These are phyloP conservation scores for Corylus heterophylla DNA, from an alignment of 306 rosid genomes.

Conservation along the genomic window DNA sequence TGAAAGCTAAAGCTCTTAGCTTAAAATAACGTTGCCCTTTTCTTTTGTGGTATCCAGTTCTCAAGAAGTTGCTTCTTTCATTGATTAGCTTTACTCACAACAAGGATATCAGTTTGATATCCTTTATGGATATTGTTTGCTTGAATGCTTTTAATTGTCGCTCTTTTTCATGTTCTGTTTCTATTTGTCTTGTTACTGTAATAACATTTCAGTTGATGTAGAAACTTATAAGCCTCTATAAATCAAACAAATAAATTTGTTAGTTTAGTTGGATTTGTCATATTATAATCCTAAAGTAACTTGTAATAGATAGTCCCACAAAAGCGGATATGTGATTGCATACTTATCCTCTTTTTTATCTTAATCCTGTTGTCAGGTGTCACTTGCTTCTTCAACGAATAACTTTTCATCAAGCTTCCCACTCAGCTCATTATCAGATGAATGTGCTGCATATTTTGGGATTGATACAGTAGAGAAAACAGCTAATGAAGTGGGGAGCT, in stretches of 20 bases:
- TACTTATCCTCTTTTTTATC: not conserved
- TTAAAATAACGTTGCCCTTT: not conserved
- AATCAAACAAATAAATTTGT: not conserved
- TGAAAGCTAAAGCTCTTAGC: not conserved
- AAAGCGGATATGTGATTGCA: not conserved
- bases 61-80: not conserved
- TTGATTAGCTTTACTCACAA: not conserved
- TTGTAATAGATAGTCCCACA: not conserved
- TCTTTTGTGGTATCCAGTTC: not conserved
- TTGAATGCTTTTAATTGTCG: not conserved
- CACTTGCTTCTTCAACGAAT: conserved; percentile 43
- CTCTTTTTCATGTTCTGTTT: not conserved
- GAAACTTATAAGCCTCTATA: not conserved
- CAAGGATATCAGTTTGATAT: not conserved
- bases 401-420: conserved; percentile 50
- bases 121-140: not conserved
- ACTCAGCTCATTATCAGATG: conserved; percentile 59
- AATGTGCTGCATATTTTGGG: conserved; percentile 49
- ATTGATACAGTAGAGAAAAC: conserved; percentile 27
- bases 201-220: not conserved
- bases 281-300: not conserved
- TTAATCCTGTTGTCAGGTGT: conserved; percentile 47
- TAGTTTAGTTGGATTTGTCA: not conserved
- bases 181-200: not conserved
- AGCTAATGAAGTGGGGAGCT: conserved; percentile 50